Percentiles rank a stretch among this genome's conserved stretches.
Conservation (phyloP, 116 monocot species). For the Dioscorea cayenensis region DNA sequence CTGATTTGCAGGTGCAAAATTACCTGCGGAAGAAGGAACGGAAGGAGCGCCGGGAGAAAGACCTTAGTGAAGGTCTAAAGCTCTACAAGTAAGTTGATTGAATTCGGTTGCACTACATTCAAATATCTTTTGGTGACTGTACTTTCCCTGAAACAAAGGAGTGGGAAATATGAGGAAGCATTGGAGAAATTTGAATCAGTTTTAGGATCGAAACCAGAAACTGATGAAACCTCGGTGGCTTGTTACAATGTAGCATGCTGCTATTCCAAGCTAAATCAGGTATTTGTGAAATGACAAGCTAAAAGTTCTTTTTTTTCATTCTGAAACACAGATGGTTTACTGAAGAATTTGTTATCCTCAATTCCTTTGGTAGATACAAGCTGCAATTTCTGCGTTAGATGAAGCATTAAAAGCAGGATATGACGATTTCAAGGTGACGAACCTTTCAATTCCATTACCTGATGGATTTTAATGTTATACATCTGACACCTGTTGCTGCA, state of each 20-base stretch:
- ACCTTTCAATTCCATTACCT: not conserved
- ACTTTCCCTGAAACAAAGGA: constrained; percentile 21
- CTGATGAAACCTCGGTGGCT: constrained; percentile 74
- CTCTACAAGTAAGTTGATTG: constrained; percentile 73
- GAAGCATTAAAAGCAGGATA: constrained; percentile 81
- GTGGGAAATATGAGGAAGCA: constrained; percentile 72
- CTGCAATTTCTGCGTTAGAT: constrained; percentile 78
- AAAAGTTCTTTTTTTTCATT: not conserved
- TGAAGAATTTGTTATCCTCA: too few species aligned
- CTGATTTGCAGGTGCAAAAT: constrained; percentile 74
- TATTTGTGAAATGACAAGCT: constrained; percentile 4
- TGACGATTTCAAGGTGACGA: constrained; percentile 75
- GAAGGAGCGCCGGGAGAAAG: constrained; percentile 52
- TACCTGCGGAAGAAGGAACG: constrained; percentile 73
- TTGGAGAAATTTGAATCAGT: constrained; percentile 92
- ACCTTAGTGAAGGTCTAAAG: constrained; percentile 79
- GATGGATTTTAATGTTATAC: not conserved
- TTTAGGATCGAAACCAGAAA: constrained; percentile 75
- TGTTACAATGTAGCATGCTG: constrained; percentile 97
- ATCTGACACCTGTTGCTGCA: constrained; percentile 12
- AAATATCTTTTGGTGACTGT: too few species aligned
- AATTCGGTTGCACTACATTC: not conserved
- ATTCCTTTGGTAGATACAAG: constrained; percentile 54
- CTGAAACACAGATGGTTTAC: not conserved
- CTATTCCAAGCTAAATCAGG: constrained; percentile 94